Evolutionary conservation across 2,329 filamentous ascomycete species (phyloP).

Genomic region (Xylaria sp.): DNA sequence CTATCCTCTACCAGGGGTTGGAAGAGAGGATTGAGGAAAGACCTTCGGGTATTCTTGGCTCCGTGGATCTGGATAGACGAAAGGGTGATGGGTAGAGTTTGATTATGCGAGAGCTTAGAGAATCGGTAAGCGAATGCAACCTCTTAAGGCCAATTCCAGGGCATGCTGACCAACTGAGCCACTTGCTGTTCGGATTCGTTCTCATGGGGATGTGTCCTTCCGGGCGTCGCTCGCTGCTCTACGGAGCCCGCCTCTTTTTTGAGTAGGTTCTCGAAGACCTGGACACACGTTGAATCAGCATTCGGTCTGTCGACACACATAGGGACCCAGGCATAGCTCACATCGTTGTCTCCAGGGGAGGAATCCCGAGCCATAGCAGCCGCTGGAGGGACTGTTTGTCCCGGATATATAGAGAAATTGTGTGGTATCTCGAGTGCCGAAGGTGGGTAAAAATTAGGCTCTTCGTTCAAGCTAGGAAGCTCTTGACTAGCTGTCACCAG

Average conservation of each 20-base stretch:
- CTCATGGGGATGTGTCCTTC: constrained; percentile 48
- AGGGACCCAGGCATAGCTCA: constrained; percentile 29
- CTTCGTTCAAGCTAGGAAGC: neutral
- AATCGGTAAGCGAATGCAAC: constrained; percentile 25
- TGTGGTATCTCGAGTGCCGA: neutral
- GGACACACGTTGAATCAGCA: constrained; percentile 10
- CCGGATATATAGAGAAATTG: constrained; percentile 9
- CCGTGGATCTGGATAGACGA: constrained; percentile 86
- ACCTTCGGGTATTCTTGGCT: constrained; percentile 82
- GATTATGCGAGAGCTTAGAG: constrained; percentile 78
- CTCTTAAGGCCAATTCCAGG: constrained; percentile 19
- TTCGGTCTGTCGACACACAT: neutral
- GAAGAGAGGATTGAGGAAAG: constrained; percentile 86
- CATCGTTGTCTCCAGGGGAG: constrained; percentile 45
- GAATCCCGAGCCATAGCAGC: constrained; percentile 43
- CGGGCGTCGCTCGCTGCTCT: constrained; percentile 45
- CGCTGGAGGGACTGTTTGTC: constrained; percentile 8
- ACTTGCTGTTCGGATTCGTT: constrained; percentile 70
- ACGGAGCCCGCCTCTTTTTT: constrained; percentile 47
- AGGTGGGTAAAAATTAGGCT: neutral
- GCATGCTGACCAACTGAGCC: constrained; percentile 68
- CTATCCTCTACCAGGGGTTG: constrained; percentile 78
- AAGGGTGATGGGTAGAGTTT: constrained; percentile 87
- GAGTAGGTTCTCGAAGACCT: constrained; percentile 50
- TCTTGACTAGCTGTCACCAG: neutral